Evolutionary conservation across 78 protist species (phyloP).

Genomic region (Dictyostelium firmibasis): DNA sequence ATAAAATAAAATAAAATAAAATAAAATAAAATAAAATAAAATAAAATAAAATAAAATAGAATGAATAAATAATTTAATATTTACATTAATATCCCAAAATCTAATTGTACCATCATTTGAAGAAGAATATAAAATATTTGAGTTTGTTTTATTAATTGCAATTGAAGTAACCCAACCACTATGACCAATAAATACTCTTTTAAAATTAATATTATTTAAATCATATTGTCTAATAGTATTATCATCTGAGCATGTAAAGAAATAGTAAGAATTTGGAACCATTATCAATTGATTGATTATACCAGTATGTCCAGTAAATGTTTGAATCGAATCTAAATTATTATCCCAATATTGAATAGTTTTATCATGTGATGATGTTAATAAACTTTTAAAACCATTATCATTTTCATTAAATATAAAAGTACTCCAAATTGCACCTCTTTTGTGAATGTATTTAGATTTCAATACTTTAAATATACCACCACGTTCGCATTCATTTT

Average conservation of each 20-base stretch:
- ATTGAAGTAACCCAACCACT: conserved; percentile 22
- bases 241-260: conserved; percentile 55
- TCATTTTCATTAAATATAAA: neutral
- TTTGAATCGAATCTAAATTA: neutral
- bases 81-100: conserved; percentile 48
- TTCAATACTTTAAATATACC: conserved; percentile 26
- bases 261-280: no score
- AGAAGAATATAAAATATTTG: neutral
- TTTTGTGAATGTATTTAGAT: conserved; percentile 56
- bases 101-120: conserved; percentile 37
- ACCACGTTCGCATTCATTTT: no score
- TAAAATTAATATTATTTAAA: neutral
- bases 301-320: conserved; percentile 55
- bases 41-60: neutral
- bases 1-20: neutral
- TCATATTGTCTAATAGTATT: conserved; percentile 5
- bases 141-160: neutral
- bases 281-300: conserved; percentile 25
- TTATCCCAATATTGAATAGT: conserved; percentile 47
- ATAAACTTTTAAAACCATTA: neutral
- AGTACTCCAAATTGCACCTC: conserved; percentile 75
- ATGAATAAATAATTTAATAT: neutral
- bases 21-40: neutral
- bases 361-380: conserved; percentile 74
- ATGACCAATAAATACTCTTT: conserved; percentile 65